Evolutionary conservation across 805 yeast species (phyloP).

Genomic region (Ogataea pilisensis): DNA sequence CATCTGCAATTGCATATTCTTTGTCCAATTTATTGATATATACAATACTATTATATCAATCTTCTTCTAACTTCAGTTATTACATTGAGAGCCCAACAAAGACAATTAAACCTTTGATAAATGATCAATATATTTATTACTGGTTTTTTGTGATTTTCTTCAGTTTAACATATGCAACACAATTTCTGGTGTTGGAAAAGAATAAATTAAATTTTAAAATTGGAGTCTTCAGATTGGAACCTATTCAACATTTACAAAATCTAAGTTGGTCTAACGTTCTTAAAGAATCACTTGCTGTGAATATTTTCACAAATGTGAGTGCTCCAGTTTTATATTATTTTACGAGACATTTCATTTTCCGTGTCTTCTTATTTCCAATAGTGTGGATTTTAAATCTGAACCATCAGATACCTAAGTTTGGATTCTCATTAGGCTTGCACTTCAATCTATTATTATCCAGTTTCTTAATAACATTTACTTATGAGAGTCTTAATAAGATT

Average conservation of each 20-base stretch:
- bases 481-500: slow-evolving; percentile 56
- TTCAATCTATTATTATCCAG: slow-evolving; percentile 31
- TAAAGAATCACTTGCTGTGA: slow-evolving; percentile 36
- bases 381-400: slow-evolving; percentile 36
- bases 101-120: slow-evolving; percentile 38
- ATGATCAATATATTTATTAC: slow-evolving; percentile 43
- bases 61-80: slow-evolving; percentile 19
- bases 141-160: slow-evolving; percentile 42
- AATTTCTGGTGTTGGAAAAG: slow-evolving; percentile 50
- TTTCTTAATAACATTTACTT: slow-evolving; percentile 35
- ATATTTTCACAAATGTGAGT: slow-evolving; percentile 25
- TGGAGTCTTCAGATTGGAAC: slow-evolving; percentile 39
- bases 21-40: slow-evolving; percentile 20
- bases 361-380: slow-evolving; percentile 28
- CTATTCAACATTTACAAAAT: slow-evolving; percentile 28
- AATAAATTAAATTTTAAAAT: slow-evolving; percentile 48
- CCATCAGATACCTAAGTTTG: slow-evolving; percentile 36
- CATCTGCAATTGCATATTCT: slow-evolving; percentile 17
- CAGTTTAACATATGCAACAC: slow-evolving; percentile 44
- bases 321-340: slow-evolving; percentile 39
- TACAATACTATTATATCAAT: slow-evolving; percentile 20
- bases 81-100: slow-evolving; percentile 32
- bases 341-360: slow-evolving; percentile 41
- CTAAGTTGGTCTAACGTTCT: slow-evolving; percentile 29
- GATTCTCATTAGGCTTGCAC: slow-evolving; percentile 30